Evolutionary conservation across 1,284 basidiomycete species (phyloP).

Genomic region (Cutaneotrichosporon mucoides): DNA sequence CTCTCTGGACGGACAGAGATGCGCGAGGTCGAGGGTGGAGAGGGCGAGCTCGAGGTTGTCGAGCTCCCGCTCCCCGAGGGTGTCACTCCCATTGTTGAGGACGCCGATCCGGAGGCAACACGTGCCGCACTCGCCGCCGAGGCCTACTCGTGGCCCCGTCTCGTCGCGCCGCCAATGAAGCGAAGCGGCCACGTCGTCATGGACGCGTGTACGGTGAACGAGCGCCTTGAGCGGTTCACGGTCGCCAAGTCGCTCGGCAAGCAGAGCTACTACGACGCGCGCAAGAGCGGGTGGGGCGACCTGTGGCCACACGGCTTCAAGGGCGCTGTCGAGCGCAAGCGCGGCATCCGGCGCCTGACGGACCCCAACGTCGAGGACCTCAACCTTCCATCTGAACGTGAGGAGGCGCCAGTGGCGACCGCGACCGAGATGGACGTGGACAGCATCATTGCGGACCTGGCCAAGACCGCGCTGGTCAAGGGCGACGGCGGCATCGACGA

Average conservation of each 20-base stretch:
- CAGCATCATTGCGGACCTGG: conserved; percentile 3
- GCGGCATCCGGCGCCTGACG: conserved; percentile 39
- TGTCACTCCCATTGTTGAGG: background rate
- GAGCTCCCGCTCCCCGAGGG: background rate
- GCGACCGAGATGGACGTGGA: background rate
- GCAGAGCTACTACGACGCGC: conserved; percentile 90
- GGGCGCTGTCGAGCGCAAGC: conserved; percentile 60
- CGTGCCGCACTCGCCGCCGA: conserved; percentile 37
- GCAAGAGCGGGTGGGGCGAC: conserved; percentile 91
- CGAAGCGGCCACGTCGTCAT: conserved; percentile 88
- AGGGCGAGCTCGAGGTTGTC: conserved; percentile 28
- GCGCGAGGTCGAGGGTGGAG: conserved; percentile 37
- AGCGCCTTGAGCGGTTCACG: conserved; percentile 74
- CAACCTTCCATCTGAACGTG: conserved; percentile 12
- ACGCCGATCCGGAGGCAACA: conserved; percentile 12
- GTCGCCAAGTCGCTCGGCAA: conserved; percentile 89
- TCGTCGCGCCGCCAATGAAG: conserved; percentile 86
- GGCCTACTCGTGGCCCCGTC: conserved; percentile 78
- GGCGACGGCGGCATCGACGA: no score
- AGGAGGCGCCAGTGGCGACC: background rate
- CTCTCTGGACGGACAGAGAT: conserved; percentile 27
- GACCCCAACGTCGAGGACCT: conserved; percentile 7
- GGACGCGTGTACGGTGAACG: conserved; percentile 75
- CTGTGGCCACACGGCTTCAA: conserved; percentile 84
- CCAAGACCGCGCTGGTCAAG: background rate